These are phyloP conservation scores for Diplodia intermedia DNA, from an alignment of 2,329 filamentous ascomycete species.

Conservation along the genomic window DNA sequence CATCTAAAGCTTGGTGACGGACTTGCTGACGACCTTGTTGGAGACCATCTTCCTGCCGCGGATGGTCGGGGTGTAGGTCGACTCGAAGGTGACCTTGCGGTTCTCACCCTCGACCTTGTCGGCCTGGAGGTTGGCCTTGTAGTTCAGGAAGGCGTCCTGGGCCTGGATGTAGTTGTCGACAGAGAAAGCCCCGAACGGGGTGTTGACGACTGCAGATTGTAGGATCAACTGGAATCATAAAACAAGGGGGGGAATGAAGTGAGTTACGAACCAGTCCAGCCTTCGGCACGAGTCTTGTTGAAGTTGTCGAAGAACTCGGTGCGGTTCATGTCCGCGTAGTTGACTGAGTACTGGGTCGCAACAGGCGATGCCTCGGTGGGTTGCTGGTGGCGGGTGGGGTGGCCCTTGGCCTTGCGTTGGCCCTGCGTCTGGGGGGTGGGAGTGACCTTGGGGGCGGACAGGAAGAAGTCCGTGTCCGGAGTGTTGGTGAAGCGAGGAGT, in stretches of 20 bases:
- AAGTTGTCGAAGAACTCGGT: not conserved
- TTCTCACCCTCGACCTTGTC: not conserved
- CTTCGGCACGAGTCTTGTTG: not conserved
- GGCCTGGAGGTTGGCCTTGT: not conserved
- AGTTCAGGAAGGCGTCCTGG: not conserved
- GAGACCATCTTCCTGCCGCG: constrained; percentile 1
- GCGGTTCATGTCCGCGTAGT: constrained; percentile 4
- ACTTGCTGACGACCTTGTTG: not conserved
- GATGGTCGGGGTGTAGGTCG: not conserved
- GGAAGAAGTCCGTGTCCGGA: constrained; percentile 38
- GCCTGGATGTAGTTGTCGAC: not conserved
- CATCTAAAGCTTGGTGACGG: constrained; percentile 8
- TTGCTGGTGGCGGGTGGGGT: not conserved
- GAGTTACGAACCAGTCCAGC: constrained; percentile 7
- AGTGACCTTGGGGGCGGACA: constrained; percentile 6
- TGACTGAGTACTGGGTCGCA: not conserved
- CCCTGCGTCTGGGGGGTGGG: not conserved
- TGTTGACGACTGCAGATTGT: not conserved
- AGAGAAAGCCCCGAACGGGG: not conserved
- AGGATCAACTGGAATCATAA: constrained; percentile 3
- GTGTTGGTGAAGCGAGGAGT: constrained; percentile 35
- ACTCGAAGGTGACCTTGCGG: constrained; percentile 2
- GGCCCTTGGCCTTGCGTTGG: constrained; percentile 8
- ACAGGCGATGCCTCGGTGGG: not conserved
- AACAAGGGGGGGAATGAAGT: not conserved